Percentiles rank a stretch among this genome's conserved stretches.
These are phyloP conservation scores for Drosera spatulata DNA, from an alignment of 179 eudicot genomes.

Conservation along the genomic window DNA sequence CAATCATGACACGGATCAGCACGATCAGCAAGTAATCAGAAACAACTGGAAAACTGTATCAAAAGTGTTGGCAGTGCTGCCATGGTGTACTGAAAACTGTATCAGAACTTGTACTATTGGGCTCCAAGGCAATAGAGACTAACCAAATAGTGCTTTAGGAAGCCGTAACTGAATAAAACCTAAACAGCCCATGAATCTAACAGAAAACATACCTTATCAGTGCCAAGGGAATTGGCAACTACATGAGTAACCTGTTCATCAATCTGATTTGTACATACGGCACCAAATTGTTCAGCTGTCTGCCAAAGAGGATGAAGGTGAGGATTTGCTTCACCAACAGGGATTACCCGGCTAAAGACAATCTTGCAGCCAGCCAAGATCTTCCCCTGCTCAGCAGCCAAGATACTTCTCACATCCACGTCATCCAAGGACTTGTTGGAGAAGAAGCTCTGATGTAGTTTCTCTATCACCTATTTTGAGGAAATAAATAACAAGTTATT, in stretches of 20 bases:
- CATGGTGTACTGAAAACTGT: too few relatives aligned
- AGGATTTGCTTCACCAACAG: slow-evolving; percentile 84
- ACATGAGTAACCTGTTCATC: slow-evolving; percentile 97
- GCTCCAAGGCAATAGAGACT: too few relatives aligned
- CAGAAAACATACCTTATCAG: slow-evolving; percentile 68
- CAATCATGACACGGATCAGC: background rate
- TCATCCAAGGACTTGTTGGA: slow-evolving; percentile 65
- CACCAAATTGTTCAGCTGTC: slow-evolving; percentile 99
- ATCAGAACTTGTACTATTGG: too few relatives aligned
- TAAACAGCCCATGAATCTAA: background rate
- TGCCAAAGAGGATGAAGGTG: slow-evolving; percentile 93
- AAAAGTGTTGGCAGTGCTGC: too few relatives aligned
- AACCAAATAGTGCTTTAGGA: too few relatives aligned
- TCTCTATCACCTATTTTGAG: slow-evolving; percentile 69
- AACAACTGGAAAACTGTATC: too few relatives aligned
- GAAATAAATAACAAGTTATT: background rate
- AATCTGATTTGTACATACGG: slow-evolving; percentile 80
- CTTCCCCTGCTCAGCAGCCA: slow-evolving; percentile 85
- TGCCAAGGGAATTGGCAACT: slow-evolving; percentile 87
- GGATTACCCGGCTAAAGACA: slow-evolving; percentile 87
- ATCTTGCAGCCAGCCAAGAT: slow-evolving; percentile 78
- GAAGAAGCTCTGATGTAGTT: slow-evolving; percentile 70
- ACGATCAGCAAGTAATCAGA: background rate
- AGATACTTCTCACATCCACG: slow-evolving; percentile 85
- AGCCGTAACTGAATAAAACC: background rate